Conservation (phyloP, 345 rosid species). For the Eucalyptus pumila region DNA sequence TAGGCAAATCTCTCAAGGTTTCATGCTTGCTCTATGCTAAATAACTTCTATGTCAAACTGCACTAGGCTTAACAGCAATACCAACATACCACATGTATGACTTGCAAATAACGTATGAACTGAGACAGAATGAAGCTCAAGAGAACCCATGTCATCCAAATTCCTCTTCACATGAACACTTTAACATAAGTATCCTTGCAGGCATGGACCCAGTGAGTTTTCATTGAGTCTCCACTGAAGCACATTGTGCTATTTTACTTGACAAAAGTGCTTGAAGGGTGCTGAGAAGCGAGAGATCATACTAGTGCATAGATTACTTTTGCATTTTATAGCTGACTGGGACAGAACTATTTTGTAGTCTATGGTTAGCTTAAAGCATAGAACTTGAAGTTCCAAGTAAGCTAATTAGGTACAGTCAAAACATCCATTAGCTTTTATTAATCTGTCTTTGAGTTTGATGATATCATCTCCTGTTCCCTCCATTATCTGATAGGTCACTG, state of each 20-base stretch:
- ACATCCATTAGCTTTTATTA: neutral
- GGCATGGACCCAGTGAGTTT: neutral
- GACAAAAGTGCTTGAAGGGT: neutral
- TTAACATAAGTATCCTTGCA: neutral
- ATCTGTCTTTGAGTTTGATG: neutral
- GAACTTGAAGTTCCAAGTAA: neutral
- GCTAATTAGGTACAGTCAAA: neutral
- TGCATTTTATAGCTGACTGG: neutral
- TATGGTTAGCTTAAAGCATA: neutral
- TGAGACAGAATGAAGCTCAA: neutral
- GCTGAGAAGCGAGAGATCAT: neutral
- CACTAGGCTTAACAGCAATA: neutral
- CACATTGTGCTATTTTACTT: neutral
- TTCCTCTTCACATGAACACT: neutral
- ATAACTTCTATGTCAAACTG: neutral
- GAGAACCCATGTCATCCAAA: neutral
- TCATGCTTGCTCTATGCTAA: neutral
- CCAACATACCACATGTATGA: neutral
- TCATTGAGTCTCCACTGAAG: neutral
- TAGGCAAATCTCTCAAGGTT: constrained; percentile 40
- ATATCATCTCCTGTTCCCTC: neutral
- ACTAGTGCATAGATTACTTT: neutral
- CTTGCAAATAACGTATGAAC: neutral
- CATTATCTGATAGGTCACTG: constrained; percentile 11
- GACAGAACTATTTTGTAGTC: neutral